Base-by-base conservation (phyloP, 345 rosid species). In the Trapa incisa region DNA sequence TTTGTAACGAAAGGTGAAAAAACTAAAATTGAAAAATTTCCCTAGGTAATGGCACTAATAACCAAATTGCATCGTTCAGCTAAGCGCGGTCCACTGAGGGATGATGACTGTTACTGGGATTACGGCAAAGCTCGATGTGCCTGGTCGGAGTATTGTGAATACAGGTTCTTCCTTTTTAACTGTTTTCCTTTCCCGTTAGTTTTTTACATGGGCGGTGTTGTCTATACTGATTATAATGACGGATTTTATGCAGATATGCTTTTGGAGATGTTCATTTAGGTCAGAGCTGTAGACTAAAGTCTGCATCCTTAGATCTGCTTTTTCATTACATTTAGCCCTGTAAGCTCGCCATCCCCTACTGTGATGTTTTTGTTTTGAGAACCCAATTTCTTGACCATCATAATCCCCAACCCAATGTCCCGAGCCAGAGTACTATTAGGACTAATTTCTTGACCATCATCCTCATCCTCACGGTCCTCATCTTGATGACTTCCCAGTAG, bases 31-130 rank as follows among this genome's bases (percentile, higher is more conserved):
- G 29, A 29, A 42, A 16, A 42, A 6, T 65, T 41, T 41, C 29
- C 43, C 42, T 22, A 11, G 14, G 33, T 35, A 9, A 57, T 32
- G 37, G 8, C 4, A 2, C 63, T 33, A 41, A 65, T 33, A 47
- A 65, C 37, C 37, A 4, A n/a, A 65, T 33, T 5, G 29, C 45
- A 16, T 4, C 47, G n/a, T n/a, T 15, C 67, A 94, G 99, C 96
- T 74, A 88, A 84, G 81, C 95, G 99, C 2, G 99, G 99, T 60
- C 97, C 97, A 61, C 76, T 89, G 68, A 87, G 99, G 77, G 81
- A 94, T 74, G 91, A 71, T 9, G 99, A 94, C 81, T 94, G 99
- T 79, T 94, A 91, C 52, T 91, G 99, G 99, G 97, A 94, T 79
- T 89, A 91, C 42, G 99, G 93, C 65, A 94, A 91, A 77, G 97